These are phyloP conservation scores for Cutaneotrichosporon sp. DNA, from an alignment of 1,284 basidiomycete species.

Conservation along the genomic window DNA sequence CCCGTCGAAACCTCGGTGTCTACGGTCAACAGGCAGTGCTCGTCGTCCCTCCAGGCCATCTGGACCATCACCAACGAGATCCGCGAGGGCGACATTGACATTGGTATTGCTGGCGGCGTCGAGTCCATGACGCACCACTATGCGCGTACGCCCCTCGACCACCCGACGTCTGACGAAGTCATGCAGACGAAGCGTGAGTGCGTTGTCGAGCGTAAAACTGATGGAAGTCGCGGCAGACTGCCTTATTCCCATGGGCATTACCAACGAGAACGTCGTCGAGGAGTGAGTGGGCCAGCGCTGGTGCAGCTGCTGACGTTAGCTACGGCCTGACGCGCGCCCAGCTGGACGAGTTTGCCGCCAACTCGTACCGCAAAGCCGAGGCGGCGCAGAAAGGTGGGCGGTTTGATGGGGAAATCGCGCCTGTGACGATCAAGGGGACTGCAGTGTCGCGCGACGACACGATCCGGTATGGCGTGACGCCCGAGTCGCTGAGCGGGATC, in stretches of 20 bases:
- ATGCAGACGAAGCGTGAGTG: conserved; percentile 63
- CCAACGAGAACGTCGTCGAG: conserved; percentile 80
- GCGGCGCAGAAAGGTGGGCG: conserved; percentile 76
- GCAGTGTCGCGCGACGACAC: conserved; percentile 77
- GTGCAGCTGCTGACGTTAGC: background rate
- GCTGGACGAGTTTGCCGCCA: conserved; percentile 82
- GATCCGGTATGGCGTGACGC: conserved; percentile 77
- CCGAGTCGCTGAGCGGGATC: conserved; percentile 70
- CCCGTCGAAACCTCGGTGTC: conserved; percentile 56
- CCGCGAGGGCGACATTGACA: conserved; percentile 74
- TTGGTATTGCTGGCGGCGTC: conserved; percentile 91
- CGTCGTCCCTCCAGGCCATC: conserved; percentile 69
- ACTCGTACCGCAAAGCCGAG: conserved; percentile 72
- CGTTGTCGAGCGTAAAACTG: conserved; percentile 52
- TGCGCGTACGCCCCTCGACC: conserved; percentile 64
- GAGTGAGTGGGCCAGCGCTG: conserved; percentile 6
- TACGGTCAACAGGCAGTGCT: conserved; percentile 89
- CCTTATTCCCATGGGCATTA: conserved; percentile 89
- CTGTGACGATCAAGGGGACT: conserved; percentile 58
- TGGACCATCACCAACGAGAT: conserved; percentile 70
- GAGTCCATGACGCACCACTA: conserved; percentile 91
- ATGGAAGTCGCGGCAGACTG: conserved; percentile 81
- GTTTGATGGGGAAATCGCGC: conserved; percentile 80
- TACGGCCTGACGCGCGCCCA: conserved; percentile 57
- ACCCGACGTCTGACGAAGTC: conserved; percentile 73